Conservation (phyloP, 768 basidiomycete genomes). For the Rhizopogon vinicolor region DNA sequence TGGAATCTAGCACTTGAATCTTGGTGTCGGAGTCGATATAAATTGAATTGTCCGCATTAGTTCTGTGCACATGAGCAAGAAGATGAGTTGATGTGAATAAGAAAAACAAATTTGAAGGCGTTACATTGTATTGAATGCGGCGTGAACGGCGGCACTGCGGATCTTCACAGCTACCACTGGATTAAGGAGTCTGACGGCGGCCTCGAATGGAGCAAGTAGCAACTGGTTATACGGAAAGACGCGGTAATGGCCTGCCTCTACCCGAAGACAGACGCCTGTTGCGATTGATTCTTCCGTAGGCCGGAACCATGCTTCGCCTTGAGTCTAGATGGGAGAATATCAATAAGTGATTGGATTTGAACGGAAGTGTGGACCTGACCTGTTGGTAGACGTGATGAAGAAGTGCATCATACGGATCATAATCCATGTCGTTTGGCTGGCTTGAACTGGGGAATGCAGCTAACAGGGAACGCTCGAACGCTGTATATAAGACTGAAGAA, state of each 20-base stretch:
- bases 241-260: conserved; percentile 63
- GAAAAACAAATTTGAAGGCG: no score
- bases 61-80: conserved; percentile 28
- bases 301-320: conserved; percentile 82
- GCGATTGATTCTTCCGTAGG: conserved; percentile 74
- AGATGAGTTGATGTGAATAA: conserved; percentile 13
- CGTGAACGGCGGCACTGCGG: conserved; percentile 76
- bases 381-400: conserved; percentile 77
- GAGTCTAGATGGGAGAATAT: conserved; percentile 43
- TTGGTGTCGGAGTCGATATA: conserved; percentile 76
- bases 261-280: conserved; percentile 72
- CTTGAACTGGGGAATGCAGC: not conserved
- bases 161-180: conserved; percentile 82
- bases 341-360: not conserved
- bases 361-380: conserved; percentile 30
- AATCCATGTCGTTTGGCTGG: conserved; percentile 46
- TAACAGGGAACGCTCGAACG: not conserved
- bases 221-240: conserved; percentile 82
- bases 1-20: conserved; percentile 77
- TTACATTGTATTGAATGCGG: conserved; percentile 66
- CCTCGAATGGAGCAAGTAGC: conserved; percentile 73
- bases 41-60: conserved; percentile 50
- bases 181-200: conserved; percentile 67
- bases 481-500: conserved; percentile 4
- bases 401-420: conserved; percentile 76